These are phyloP conservation scores for Exsudoporus frostii DNA, from an alignment of 768 basidiomycete species.

Conservation along the genomic window DNA sequence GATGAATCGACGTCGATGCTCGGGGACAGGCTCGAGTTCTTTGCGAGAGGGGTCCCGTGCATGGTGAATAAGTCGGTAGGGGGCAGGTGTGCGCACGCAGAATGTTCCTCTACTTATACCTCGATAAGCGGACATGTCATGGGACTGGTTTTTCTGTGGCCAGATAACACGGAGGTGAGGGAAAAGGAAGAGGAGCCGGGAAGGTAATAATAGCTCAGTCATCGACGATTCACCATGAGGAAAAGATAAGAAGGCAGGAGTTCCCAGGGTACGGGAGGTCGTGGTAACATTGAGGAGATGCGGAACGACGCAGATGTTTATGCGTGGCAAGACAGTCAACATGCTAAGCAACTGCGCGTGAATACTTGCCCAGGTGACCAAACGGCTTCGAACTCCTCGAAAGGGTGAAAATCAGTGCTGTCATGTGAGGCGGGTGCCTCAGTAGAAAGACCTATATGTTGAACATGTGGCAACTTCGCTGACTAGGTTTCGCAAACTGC, in stretches of 20 bases:
- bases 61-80: background rate
- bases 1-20: background rate
- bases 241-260: background rate
- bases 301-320: background rate
- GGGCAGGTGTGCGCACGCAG: background rate
- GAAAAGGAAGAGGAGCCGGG: background rate
- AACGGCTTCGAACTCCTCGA: no score
- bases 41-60: background rate
- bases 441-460: background rate
- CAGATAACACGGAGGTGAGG: background rate
- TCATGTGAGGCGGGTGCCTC: background rate
- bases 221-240: background rate
- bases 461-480: background rate
- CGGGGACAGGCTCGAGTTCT: background rate
- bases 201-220: conserved; percentile 3
- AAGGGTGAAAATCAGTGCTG: no score
- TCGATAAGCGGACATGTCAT: background rate
- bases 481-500: background rate
- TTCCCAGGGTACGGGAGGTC: background rate
- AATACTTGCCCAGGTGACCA: background rate
- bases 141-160: background rate
- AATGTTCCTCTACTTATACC: conserved; percentile 3
- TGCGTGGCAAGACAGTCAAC: background rate
- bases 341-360: background rate
- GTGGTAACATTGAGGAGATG: no score